Evolutionary conservation across 257 asterid species (phyloP).

Genomic region (Primulina eburnea): DNA sequence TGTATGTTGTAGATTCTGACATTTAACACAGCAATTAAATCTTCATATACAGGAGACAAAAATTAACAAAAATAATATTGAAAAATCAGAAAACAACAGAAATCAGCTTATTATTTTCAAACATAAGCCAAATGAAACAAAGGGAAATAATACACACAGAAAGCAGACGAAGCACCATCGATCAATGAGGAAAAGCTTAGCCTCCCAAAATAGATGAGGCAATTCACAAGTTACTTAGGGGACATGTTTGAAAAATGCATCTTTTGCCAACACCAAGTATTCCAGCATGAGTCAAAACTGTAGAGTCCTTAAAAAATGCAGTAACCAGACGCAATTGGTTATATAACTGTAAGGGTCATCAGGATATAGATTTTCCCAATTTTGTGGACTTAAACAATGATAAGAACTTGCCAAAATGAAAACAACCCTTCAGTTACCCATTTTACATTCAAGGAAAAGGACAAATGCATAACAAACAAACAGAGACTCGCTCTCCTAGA

Average conservation of each 20-base stretch:
- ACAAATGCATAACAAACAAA: conserved; percentile 4
- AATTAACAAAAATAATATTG: too few relatives aligned
- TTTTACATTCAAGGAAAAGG: conserved; percentile 15
- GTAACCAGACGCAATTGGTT: conserved; percentile 16
- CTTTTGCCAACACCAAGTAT: neutral
- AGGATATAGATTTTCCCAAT: conserved; percentile 19
- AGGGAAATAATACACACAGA: conserved; percentile 21
- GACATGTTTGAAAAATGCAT: neutral
- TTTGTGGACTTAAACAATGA: neutral
- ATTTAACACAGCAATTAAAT: neutral
- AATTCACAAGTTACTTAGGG: too few relatives aligned
- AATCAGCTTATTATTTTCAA: neutral
- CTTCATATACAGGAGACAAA: too few relatives aligned
- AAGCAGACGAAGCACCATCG: conserved; percentile 1
- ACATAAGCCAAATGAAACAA: conserved; percentile 4
- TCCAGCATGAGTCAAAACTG: neutral
- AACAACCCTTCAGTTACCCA: conserved; percentile 11
- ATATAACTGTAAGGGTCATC: conserved; percentile 10
- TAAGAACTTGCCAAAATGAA: conserved; percentile 5
- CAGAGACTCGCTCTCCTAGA: conserved; percentile 23
- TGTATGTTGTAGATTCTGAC: neutral
- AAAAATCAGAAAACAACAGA: neutral
- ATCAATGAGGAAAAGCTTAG: conserved; percentile 22
- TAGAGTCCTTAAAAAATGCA: too few relatives aligned
- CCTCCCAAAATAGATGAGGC: neutral